Evolutionary conservation across 352 stramenopile species (phyloP).

Genomic region (Phytopythium sindhum): DNA sequence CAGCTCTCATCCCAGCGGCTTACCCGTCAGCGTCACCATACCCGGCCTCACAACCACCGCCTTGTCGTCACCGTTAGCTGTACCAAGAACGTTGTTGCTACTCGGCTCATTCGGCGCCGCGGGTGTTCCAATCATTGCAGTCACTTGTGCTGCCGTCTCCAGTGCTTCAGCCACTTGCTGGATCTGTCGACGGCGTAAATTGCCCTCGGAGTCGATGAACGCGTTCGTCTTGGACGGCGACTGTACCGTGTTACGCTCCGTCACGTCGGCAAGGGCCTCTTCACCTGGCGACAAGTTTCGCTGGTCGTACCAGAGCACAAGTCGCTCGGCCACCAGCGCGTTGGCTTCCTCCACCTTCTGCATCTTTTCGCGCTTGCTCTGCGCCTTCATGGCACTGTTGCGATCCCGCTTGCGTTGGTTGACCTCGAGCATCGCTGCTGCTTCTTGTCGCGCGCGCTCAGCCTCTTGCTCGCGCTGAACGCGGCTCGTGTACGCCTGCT

Average conservation of each 20-base stretch:
- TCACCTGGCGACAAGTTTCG: slow-evolving; percentile 15
- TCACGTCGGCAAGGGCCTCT: slow-evolving; percentile 26
- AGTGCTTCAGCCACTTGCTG: background rate
- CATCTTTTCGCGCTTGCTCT: slow-evolving; percentile 25
- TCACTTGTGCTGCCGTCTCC: background rate
- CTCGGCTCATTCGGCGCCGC: background rate
- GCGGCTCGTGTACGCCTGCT: slow-evolving; percentile 25
- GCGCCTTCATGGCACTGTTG: slow-evolving; percentile 35
- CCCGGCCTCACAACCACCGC: background rate
- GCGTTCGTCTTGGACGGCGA: slow-evolving; percentile 36
- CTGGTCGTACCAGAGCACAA: slow-evolving; percentile 30
- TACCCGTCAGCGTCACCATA: slow-evolving; percentile 4
- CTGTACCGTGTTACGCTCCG: slow-evolving; percentile 26
- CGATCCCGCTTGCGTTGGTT: slow-evolving; percentile 14
- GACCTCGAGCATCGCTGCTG: slow-evolving; percentile 2
- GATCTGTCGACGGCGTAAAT: slow-evolving; percentile 32
- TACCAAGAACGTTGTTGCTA: background rate
- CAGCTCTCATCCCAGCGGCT: too few species aligned
- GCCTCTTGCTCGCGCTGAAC: slow-evolving; percentile 5
- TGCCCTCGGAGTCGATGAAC: slow-evolving; percentile 48
- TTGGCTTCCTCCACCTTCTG: slow-evolving; percentile 31
- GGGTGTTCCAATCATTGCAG: background rate
- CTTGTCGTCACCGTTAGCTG: background rate
- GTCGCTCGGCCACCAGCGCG: slow-evolving; percentile 21
- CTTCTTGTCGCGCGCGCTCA: slow-evolving; percentile 3